Evolutionary conservation across 164 flowering plant species (phyloP).

Genomic region (Litsea cubeba): DNA sequence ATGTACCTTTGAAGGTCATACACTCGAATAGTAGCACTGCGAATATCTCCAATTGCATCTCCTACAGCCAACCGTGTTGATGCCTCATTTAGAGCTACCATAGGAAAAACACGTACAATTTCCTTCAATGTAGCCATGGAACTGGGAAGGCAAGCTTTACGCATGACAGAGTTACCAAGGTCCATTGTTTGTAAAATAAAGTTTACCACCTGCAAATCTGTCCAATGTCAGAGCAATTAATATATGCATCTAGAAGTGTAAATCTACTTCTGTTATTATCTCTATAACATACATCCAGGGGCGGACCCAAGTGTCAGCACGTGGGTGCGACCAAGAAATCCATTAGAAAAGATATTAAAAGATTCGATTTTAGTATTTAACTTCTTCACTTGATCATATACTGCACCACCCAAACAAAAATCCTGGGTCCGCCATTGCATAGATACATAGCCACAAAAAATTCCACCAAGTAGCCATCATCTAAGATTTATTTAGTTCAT

Average conservation of each 20-base stretch:
- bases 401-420: no score
- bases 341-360: no score
- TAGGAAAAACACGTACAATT: constrained; percentile 75
- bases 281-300: background rate
- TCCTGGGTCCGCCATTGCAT: no score
- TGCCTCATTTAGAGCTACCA: constrained; percentile 76
- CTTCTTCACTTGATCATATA: no score
- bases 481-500: background rate
- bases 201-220: constrained; percentile 79
- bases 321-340: no score
- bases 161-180: constrained; percentile 81
- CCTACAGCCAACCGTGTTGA: constrained; percentile 83
- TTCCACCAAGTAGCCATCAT: background rate
- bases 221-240: constrained; percentile 37
- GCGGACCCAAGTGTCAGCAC: no score
- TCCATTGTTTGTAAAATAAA: constrained; percentile 88
- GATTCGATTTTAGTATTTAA: no score
- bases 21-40: constrained; percentile 57
- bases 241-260: background rate
- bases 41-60: constrained; percentile 75
- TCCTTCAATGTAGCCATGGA: constrained; percentile 75
- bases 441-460: background rate
- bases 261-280: background rate
- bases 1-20: constrained; percentile 93
- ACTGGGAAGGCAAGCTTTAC: constrained; percentile 69